Evolutionary conservation across 257 asterid genomes (phyloP), one percentile per base, ranked within the genome.

Genomic region (Solanum bulbocastanum): DNA sequence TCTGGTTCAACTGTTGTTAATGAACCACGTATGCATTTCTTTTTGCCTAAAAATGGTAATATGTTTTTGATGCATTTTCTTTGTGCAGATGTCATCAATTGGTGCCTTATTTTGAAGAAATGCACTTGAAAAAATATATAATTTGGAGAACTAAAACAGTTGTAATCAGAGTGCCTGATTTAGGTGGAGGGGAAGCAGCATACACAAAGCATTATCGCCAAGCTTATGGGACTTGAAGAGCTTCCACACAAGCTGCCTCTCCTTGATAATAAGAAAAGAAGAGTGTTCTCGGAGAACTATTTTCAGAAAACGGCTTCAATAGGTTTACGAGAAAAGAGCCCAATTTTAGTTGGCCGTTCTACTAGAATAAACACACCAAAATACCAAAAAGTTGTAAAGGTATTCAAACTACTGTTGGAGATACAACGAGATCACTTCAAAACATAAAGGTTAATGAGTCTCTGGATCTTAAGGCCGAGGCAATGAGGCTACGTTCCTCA

Each of bases 221-320:
- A 56, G 72, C 79, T 94, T 58, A 93, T 94, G 97, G 91, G 94
- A 9, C 75, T 94, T 74, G 93, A 93, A 75, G 90, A 92, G 88
- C 84, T 75, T 82, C 89, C 83, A 20, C 69, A 90, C 84, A 92
- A 72, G 88, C 93, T 68, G 78, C 89, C 90, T 6, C 4, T 75
- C 69, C 87, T 8, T 68, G 18, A 16, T 30, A 68, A 30, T 49
- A 88, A 89, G 87, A 88, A 87, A 36, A 84, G 35, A 7, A 92
- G 92, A 86, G 94, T 91, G 87, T 91, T 93, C 58, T 95, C 98
- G 13, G 94, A 93, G 36, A 86, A 90, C 22, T 95, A 95, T 90
- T 69, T 94, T 76, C 88, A 87, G 18, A 95, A 91, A 89, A 89
- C 89, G 52, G 92, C 96, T 89, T 92, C 92, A 7, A 46, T 95